These are phyloP conservation scores for Rhodocollybia butyracea DNA, from an alignment of 768 basidiomycete genomes.

Conservation along the genomic window DNA sequence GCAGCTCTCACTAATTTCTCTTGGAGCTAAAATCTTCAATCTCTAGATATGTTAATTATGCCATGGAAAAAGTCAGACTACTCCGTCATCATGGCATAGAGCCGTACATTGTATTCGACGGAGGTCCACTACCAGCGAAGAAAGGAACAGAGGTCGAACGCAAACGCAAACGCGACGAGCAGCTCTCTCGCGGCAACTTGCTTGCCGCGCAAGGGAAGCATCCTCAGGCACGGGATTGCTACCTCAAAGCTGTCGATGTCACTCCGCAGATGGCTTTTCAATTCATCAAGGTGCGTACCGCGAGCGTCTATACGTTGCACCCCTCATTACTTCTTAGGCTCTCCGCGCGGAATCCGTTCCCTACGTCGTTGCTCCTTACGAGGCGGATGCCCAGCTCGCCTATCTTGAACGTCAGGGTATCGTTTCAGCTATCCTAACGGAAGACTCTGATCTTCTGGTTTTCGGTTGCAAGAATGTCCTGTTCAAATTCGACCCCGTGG, in stretches of 20 bases:
- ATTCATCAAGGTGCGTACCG: conserved; percentile 76
- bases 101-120: conserved; percentile 95
- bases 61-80: conserved; percentile 88
- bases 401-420: conserved; percentile 82
- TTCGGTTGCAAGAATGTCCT: conserved; percentile 93
- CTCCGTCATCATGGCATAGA: conserved; percentile 79
- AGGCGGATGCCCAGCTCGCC: conserved; percentile 96
- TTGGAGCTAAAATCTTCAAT: neutral
- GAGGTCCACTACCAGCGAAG: conserved; percentile 94
- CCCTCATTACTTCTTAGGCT: conserved; percentile 49
- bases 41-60: conserved; percentile 90
- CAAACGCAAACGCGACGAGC: conserved; percentile 71
- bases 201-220: conserved; percentile 76
- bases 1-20: neutral
- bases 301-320: neutral
- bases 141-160: conserved; percentile 83
- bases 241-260: conserved; percentile 89
- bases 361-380: conserved; percentile 96
- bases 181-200: conserved; percentile 67
- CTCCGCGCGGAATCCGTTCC: conserved; percentile 74
- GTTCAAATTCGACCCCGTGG: conserved; percentile 83
- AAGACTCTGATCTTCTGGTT: conserved; percentile 96
- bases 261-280: conserved; percentile 98
- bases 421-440: conserved; percentile 91
- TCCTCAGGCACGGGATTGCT: conserved; percentile 81